phyloP scores from a whole-genome alignment of 2,329 filamentous ascomycete genomes.

The Scolecobasidium constrictum region DNA sequence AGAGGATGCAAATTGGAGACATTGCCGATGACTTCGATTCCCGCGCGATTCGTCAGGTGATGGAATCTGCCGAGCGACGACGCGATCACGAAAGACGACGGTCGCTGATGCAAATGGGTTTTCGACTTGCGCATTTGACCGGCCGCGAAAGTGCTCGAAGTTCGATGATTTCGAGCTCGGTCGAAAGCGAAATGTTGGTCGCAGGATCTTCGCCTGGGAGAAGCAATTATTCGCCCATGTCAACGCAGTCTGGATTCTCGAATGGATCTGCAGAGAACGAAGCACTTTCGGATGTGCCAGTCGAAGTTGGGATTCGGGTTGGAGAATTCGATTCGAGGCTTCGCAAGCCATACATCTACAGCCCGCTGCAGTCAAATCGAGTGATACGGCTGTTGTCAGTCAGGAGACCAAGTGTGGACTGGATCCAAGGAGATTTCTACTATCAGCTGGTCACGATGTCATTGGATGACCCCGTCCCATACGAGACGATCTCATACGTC shows the following conservation, averaged over 20 bases:
- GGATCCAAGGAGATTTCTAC: constrained; percentile 6
- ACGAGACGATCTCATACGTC: constrained; percentile 6
- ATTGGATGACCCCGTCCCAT: constrained; percentile 8
- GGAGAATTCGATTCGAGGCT: constrained; percentile 7
- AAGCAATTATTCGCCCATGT: constrained; percentile 2
- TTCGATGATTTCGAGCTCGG: neutral
- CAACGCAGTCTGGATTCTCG: neutral
- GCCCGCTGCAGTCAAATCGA: constrained; percentile 6
- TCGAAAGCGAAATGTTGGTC: constrained; percentile 4
- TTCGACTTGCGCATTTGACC: constrained; percentile 8
- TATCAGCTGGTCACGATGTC: constrained; percentile 8
- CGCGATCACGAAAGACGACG: constrained; percentile 6
- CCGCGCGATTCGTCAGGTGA: constrained; percentile 4
- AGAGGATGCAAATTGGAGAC: neutral
- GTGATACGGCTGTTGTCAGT: constrained; percentile 8
- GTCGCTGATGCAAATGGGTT: constrained; percentile 7
- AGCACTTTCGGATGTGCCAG: neutral
- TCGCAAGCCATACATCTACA: constrained; percentile 7
- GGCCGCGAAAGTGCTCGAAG: constrained; percentile 4
- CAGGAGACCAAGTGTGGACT: constrained; percentile 4
- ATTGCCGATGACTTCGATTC: constrained; percentile 7
- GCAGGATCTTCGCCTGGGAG: neutral
- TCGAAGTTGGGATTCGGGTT: constrained; percentile 8
- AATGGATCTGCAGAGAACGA: neutral
- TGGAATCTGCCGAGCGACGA: constrained; percentile 8